phyloP scores from a whole-genome alignment of 495 filamentous ascomycete species.

The Tirmania nivea region DNA sequence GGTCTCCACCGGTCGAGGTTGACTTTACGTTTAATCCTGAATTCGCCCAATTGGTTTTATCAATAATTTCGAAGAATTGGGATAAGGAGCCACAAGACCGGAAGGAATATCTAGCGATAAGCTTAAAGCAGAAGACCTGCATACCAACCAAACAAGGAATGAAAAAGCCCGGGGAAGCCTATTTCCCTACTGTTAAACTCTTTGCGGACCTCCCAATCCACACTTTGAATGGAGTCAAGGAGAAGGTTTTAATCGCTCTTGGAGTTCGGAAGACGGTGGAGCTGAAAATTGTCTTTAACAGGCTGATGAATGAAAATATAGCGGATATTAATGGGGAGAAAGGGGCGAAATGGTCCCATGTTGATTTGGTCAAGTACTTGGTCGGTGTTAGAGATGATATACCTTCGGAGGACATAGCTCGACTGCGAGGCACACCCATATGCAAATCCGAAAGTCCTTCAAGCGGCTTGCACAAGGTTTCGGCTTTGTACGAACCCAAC shows the following conservation, averaged over 20 bases:
- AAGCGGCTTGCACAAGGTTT: constrained; percentile 47
- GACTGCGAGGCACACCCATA: constrained; percentile 51
- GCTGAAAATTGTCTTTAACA: constrained; percentile 74
- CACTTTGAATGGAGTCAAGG: constrained; percentile 53
- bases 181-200: constrained; percentile 76
- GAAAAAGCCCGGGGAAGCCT: constrained; percentile 67
- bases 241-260: constrained; percentile 62
- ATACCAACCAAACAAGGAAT: constrained; percentile 86
- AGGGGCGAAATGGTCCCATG: constrained; percentile 63
- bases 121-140: constrained; percentile 44
- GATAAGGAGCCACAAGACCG: constrained; percentile 43
- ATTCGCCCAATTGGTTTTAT: constrained; percentile 60
- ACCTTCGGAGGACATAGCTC: constrained; percentile 57
- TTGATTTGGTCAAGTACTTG: constrained; percentile 85
- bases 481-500: constrained; percentile 69
- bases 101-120: constrained; percentile 38
- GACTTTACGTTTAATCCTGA: constrained; percentile 46
- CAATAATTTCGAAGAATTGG: constrained; percentile 71
- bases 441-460: constrained; percentile 51
- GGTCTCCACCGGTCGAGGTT: constrained; percentile 27
- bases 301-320: constrained; percentile 38
- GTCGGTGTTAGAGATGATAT: constrained; percentile 79
- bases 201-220: constrained; percentile 84
- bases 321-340: constrained; percentile 18
- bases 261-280: constrained; percentile 81